A percentile compares a stretch with the other conserved stretches of the same genome.
phyloP scores from a whole-genome alignment of 1,284 basidiomycete species.

The Tetrapyrgos nigripes region DNA sequence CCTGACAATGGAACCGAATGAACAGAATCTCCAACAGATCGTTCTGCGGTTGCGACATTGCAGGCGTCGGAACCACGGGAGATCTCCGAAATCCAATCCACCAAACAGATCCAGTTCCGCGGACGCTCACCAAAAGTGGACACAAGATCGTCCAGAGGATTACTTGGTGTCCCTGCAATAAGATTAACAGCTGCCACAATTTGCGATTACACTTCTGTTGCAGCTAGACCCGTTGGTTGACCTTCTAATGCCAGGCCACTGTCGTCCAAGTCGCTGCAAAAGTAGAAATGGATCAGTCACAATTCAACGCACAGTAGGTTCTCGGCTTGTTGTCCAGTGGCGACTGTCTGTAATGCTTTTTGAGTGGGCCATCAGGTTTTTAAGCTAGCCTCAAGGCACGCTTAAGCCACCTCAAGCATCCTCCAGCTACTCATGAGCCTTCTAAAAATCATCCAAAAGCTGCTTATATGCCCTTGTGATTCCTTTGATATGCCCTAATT shows the following conservation, averaged over 20 bases:
- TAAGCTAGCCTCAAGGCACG: too few species aligned
- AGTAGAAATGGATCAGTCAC: conserved; percentile 1
- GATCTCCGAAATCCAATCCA: conserved; percentile 25
- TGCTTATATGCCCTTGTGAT: too few species aligned
- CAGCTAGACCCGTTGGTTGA: conserved; percentile 75
- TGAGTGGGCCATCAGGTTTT: too few species aligned
- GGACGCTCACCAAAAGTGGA: conserved; percentile 75
- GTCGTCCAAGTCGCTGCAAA: conserved; percentile 80
- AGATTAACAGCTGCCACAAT: conserved; percentile 76
- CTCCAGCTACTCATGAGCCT: too few species aligned
- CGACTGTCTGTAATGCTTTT: conserved; percentile 90
- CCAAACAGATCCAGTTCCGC: conserved; percentile 26
- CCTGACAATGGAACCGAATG: conserved; percentile 17
- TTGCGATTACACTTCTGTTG: conserved; percentile 72
- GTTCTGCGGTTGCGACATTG: conserved; percentile 41
- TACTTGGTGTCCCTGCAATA: conserved; percentile 74
- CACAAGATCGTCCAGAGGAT: conserved; percentile 91
- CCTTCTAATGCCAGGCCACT: conserved; percentile 59
- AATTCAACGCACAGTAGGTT: conserved; percentile 72
- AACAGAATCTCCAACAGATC: conserved; percentile 57
- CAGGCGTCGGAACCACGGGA: conserved; percentile 28
- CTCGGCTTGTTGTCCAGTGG: conserved; percentile 89
- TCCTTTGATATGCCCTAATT: too few species aligned
- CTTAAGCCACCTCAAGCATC: too few species aligned
- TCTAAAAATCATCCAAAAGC: too few species aligned